phyloP scores from a whole-genome alignment of 371 early-diverging fungal species.

The Mucor saturninus region DNA sequence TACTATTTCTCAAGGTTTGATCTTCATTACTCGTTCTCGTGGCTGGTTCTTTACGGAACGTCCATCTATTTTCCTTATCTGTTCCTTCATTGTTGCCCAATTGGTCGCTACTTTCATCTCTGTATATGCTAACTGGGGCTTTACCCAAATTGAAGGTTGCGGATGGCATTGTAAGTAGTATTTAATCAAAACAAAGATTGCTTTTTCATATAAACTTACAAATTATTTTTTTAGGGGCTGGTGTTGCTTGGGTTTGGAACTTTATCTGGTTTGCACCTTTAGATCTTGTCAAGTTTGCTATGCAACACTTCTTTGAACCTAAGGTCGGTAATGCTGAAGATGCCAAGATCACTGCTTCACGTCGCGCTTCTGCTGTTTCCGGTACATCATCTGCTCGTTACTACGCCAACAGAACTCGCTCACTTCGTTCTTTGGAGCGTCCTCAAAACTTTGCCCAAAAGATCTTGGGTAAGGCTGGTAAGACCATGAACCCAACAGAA shows the following conservation, averaged over 20 bases:
- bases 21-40: conserved; percentile 64
- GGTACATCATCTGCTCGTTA: conserved; percentile 35
- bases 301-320: conserved; percentile 61
- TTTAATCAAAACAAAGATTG: too few relatives aligned
- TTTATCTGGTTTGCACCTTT: conserved; percentile 74
- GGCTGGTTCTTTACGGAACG: conserved; percentile 59
- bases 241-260: conserved; percentile 77
- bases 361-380: conserved; percentile 35
- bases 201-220: too few relatives aligned
- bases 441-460: conserved; percentile 40
- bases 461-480: conserved; percentile 20
- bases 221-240: conserved; percentile 33
- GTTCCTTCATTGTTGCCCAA: conserved; percentile 61
- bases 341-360: conserved; percentile 18
- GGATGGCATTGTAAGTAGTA: conserved; percentile 2
- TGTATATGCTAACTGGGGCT: conserved; percentile 67
- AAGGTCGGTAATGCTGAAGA: conserved; percentile 17
- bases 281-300: conserved; percentile 72
- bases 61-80: conserved; percentile 50
- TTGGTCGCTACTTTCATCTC: conserved; percentile 61
- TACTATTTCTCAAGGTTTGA: conserved; percentile 62
- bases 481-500: conserved; percentile 45
- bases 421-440: conserved; percentile 31
- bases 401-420: conserved; percentile 41
- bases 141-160: conserved; percentile 56